A percentile compares a stretch with the other conserved stretches of the same genome.
phyloP scores from a whole-genome alignment of 352 stramenopile species.

The Pythium periplocum region DNA sequence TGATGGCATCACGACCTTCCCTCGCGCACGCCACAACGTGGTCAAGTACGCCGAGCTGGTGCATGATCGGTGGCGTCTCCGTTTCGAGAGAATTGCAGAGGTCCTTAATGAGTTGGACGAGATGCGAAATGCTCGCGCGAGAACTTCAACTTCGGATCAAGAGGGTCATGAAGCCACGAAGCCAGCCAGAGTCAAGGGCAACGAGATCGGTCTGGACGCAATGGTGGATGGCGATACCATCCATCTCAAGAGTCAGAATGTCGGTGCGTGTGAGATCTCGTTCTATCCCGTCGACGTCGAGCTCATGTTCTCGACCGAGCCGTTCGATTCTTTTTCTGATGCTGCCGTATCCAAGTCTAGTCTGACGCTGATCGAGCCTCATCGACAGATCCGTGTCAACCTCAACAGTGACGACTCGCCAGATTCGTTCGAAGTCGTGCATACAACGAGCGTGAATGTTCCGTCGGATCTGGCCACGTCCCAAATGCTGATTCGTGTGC shows the following conservation, averaged over 20 bases:
- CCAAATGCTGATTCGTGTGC: conserved; percentile 49
- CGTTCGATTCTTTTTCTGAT: conserved; percentile 46
- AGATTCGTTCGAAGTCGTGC: too few relatives aligned
- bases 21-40: conserved; percentile 27
- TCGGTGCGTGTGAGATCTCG: conserved; percentile 33
- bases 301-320: conserved; percentile 59
- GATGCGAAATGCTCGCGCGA: not conserved
- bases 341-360: conserved; percentile 27
- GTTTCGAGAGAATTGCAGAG: conserved; percentile 34
- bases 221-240: conserved; percentile 20
- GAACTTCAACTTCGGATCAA: too few relatives aligned
- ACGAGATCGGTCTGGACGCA: conserved; percentile 10
- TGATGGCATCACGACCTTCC: conserved; percentile 13
- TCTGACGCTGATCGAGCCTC: conserved; percentile 44
- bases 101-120: conserved; percentile 44
- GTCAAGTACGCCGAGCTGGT: conserved; percentile 31
- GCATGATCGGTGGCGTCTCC: conserved; percentile 37
- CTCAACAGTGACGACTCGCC: not conserved
- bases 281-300: conserved; percentile 67
- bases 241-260: conserved; percentile 21
- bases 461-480: conserved; percentile 16
- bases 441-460: conserved; percentile 5
- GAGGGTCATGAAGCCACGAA: too few relatives aligned
- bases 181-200: too few relatives aligned
- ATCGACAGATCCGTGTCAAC: conserved; percentile 22